Conservation (phyloP, 257 asterid genomes). For the Penstemon newberryi region DNA sequence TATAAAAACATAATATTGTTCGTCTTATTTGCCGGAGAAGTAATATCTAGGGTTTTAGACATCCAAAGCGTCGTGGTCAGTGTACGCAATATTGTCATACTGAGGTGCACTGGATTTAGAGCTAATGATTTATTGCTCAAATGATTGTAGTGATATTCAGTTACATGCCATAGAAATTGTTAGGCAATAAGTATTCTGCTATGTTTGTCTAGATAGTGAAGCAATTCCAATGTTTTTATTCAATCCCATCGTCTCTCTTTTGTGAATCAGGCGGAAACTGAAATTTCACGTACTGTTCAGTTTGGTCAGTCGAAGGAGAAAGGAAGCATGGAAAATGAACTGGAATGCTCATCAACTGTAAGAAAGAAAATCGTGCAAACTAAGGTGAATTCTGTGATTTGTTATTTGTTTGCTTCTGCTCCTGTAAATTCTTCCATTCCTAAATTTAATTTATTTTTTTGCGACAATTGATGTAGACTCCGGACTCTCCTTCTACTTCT, state of each 20-base stretch:
- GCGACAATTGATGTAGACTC: constrained; percentile 29
- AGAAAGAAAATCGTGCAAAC: constrained; percentile 24
- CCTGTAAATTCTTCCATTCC: background rate
- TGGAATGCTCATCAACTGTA: constrained; percentile 25
- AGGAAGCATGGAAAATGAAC: constrained; percentile 26
- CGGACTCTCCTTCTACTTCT: constrained; percentile 28
- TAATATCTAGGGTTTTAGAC: background rate
- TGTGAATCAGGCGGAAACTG: constrained; percentile 32
- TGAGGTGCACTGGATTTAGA: background rate
- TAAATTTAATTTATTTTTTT: constrained; percentile 5
- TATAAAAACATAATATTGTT: background rate
- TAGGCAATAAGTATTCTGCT: constrained; percentile 8
- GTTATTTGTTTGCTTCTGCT: constrained; percentile 20
- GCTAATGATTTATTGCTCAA: background rate
- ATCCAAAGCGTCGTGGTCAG: background rate
- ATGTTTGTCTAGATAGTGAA: constrained; percentile 8
- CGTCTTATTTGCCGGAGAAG: background rate
- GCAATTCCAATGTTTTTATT: background rate
- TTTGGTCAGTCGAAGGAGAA: constrained; percentile 39
- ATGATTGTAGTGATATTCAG: background rate
- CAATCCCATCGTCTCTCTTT: background rate
- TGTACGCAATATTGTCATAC: background rate
- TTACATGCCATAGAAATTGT: background rate
- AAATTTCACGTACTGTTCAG: constrained; percentile 23
- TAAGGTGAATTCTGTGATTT: constrained; percentile 24